Conservation (phyloP, 1,139 yeast species). For the Magnusiomyces clavatus region DNA sequence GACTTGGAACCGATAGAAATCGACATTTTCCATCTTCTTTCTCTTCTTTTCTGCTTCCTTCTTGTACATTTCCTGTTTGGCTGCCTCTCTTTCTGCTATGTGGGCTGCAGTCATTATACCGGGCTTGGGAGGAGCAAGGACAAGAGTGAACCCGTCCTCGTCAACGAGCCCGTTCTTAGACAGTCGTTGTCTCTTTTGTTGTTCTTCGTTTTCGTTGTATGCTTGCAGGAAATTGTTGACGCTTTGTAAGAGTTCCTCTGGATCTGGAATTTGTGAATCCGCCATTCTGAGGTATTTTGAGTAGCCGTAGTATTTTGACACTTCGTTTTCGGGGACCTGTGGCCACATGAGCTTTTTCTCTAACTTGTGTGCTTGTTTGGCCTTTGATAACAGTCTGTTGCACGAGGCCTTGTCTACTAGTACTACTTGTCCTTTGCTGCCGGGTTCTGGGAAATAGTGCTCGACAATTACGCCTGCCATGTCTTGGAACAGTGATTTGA, state of each 20-base stretch:
- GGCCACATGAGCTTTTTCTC: conserved; percentile 10
- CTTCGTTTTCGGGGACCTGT: conserved; percentile 2
- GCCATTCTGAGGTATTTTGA: conserved; percentile 30
- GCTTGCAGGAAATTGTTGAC: conserved; percentile 56
- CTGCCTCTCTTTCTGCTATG: conserved; percentile 27
- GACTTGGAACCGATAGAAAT: conserved; percentile 93
- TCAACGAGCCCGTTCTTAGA: conserved; percentile 47
- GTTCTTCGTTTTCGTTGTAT: conserved; percentile 67
- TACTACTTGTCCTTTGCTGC: conserved; percentile 52
- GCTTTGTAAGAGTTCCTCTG: conserved; percentile 39
- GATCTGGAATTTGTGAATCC: conserved; percentile 30
- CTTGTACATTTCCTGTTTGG: conserved; percentile 23
- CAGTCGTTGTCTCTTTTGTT: conserved; percentile 48
- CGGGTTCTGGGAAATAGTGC: conserved; percentile 27
- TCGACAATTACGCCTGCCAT: conserved; percentile 57
- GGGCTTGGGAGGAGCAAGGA: conserved; percentile 71
- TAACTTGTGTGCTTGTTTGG: conserved; percentile 32
- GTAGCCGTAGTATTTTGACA: conserved; percentile 16
- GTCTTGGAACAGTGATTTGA: conserved; percentile 52
- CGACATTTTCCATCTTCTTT: conserved; percentile 71
- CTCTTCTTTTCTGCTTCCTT: conserved; percentile 37
- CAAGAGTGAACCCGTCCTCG: conserved; percentile 90
- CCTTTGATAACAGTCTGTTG: conserved; percentile 53
- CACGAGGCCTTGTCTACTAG: conserved; percentile 72
- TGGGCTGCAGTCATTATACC: conserved; percentile 43